These are phyloP conservation scores for Coemansia guatemalensis DNA, from an alignment of 192 early-diverging fungal genomes.

Conservation along the genomic window DNA sequence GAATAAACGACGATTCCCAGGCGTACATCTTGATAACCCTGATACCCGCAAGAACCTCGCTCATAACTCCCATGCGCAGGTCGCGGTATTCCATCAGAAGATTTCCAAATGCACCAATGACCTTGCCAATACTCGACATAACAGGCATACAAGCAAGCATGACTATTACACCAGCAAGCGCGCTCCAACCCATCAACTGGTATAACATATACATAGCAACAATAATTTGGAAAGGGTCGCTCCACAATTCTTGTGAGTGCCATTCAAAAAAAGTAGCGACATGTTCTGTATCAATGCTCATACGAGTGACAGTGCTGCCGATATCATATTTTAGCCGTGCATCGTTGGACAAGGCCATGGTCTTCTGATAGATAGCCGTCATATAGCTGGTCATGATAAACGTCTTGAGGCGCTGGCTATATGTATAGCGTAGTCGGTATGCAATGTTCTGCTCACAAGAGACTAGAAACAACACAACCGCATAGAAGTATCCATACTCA, in stretches of 20 bases:
- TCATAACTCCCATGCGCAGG: constrained; percentile 62
- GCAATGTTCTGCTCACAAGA: constrained; percentile 77
- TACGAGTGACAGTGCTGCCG: constrained; percentile 72
- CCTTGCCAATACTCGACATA: constrained; percentile 67
- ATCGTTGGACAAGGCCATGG: constrained; percentile 75
- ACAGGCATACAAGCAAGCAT: constrained; percentile 84
- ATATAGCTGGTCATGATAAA: constrained; percentile 69
- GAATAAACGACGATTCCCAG: constrained; percentile 58
- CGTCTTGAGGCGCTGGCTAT: too few species aligned
- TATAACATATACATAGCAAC: constrained; percentile 77
- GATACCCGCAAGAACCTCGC: constrained; percentile 61
- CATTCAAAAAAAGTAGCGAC: constrained; percentile 63
- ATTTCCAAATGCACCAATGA: constrained; percentile 71
- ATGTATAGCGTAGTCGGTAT: constrained; percentile 90
- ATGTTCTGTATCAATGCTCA: constrained; percentile 70
- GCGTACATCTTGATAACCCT: constrained; percentile 67
- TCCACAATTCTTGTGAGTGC: constrained; percentile 76
- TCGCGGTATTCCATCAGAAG: constrained; percentile 73
- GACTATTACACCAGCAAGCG: constrained; percentile 80
- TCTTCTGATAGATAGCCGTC: too few species aligned
- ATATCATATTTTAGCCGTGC: constrained; percentile 77
- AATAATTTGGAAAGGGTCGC: constrained; percentile 75
- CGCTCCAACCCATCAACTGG: constrained; percentile 75
- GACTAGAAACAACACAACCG: constrained; percentile 74
- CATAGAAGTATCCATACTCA: constrained; percentile 76